Percentiles rank a stretch among this genome's conserved stretches.
Conservation (phyloP, 805 yeast genomes). For the Metschnikowia continentalis region DNA sequence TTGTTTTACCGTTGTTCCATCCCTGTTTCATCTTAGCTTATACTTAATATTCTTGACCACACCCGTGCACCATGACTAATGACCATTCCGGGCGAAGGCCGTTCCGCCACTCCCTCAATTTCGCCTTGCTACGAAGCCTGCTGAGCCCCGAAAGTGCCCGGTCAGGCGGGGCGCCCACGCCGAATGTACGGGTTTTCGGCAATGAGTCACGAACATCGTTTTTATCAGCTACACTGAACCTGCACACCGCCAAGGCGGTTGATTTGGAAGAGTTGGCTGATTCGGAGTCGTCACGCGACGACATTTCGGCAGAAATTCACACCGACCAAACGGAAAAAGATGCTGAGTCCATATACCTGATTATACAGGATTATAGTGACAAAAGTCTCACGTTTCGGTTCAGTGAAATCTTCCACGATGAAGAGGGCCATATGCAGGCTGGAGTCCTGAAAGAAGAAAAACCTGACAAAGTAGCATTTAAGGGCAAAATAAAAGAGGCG, state of each 20-base stretch:
- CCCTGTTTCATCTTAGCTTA: too few relatives aligned
- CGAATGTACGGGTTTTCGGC: not conserved
- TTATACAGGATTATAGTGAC: constrained; percentile 27
- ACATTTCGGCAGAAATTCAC: not conserved
- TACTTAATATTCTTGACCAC: too few relatives aligned
- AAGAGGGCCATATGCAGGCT: not conserved
- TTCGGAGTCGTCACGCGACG: constrained; percentile 21
- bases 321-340: constrained; percentile 6
- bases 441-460: too few relatives aligned
- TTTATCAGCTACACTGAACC: not conserved
- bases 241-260: constrained; percentile 6
- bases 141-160: constrained; percentile 9
- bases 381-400: constrained; percentile 10
- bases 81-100: not conserved
- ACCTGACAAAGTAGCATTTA: not conserved
- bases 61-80: not conserved
- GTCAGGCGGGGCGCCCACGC: not conserved
- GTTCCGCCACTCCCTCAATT: constrained; percentile 6
- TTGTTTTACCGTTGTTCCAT: too few relatives aligned
- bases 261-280: constrained; percentile 38
- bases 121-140: constrained; percentile 3
- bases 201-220: constrained; percentile 10
- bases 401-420: constrained; percentile 9
- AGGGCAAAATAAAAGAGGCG: too few relatives aligned
- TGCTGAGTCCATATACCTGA: constrained; percentile 29